Conservation (phyloP, 768 basidiomycete genomes). For the Mycena kentingensis region DNA sequence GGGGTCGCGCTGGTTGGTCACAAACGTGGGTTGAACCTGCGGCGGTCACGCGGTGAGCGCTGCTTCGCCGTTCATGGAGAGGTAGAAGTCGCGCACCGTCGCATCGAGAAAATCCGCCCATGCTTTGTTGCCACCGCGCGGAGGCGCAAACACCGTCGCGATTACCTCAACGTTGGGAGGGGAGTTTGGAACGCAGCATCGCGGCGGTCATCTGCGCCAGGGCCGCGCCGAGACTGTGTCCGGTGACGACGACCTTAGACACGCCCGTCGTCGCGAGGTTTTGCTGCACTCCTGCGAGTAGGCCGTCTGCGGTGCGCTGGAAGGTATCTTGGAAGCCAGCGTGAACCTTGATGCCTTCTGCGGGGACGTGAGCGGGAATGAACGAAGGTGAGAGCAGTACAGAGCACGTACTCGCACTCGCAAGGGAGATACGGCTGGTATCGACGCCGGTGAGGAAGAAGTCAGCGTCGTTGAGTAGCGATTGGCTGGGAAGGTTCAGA, state of each 20-base stretch:
- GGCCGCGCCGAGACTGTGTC: constrained; percentile 47
- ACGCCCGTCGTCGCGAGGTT: constrained; percentile 30
- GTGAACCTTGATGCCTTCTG: constrained; percentile 38
- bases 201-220: constrained; percentile 47
- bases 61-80: neutral
- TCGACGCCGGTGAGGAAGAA: constrained; percentile 32
- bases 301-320: constrained; percentile 36
- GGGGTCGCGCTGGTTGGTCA: constrained; percentile 44
- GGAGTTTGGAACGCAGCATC: constrained; percentile 37
- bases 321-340: constrained; percentile 42
- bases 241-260: constrained; percentile 40
- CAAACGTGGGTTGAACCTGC: constrained; percentile 32
- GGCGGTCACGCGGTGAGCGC: neutral
- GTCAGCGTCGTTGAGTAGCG: constrained; percentile 39
- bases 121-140: constrained; percentile 46
- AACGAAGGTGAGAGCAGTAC: neutral
- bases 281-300: constrained; percentile 33
- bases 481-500: constrained; percentile 27
- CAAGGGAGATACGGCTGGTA: constrained; percentile 30
- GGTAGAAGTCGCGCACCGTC: constrained; percentile 19
- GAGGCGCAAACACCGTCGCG: constrained; percentile 43
- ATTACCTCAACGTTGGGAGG: constrained; percentile 32
- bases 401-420: constrained; percentile 24
- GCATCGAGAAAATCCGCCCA: constrained; percentile 47
- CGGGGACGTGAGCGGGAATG: neutral